Evolutionary conservation across 2,329 filamentous ascomycete species (phyloP).

Genomic region (Colletotrichum trifolii): DNA sequence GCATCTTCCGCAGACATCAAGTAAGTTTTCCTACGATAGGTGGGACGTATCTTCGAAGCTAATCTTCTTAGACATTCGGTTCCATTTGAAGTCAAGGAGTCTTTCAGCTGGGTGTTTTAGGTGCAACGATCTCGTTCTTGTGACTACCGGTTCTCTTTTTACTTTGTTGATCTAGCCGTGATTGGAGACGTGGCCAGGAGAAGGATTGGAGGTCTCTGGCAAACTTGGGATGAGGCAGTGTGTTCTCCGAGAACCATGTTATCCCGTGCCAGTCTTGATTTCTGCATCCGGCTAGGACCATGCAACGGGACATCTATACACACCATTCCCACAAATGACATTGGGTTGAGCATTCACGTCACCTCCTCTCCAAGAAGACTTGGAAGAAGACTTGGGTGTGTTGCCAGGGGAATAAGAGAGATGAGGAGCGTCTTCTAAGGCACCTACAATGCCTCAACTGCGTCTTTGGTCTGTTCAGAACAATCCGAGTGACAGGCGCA

Average conservation of each 20-base stretch:
- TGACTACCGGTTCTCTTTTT: background rate
- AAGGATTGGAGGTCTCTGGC: background rate
- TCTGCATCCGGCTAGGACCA: no score
- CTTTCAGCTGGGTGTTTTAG: conserved; percentile 74
- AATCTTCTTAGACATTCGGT: conserved; percentile 41
- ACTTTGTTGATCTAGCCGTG: background rate
- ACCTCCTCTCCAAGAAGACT: background rate
- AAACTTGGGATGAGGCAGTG: no score
- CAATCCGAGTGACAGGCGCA: no score
- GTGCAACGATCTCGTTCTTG: background rate
- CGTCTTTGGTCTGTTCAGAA: background rate
- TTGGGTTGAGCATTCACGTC: background rate
- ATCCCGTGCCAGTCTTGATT: no score
- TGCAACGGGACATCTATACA: no score
- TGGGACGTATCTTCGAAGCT: background rate
- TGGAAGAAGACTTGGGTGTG: background rate
- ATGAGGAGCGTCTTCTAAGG: background rate
- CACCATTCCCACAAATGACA: no score
- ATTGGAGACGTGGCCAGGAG: background rate
- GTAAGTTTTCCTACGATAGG: conserved; percentile 31
- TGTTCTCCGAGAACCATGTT: no score
- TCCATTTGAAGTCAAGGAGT: conserved; percentile 69
- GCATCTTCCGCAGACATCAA: conserved; percentile 70
- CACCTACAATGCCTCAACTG: conserved; percentile 5
- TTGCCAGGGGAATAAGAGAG: background rate